These are phyloP conservation scores for Aspergillus sp. DNA, from an alignment of 2,329 filamentous ascomycete species.

Conservation along the genomic window DNA sequence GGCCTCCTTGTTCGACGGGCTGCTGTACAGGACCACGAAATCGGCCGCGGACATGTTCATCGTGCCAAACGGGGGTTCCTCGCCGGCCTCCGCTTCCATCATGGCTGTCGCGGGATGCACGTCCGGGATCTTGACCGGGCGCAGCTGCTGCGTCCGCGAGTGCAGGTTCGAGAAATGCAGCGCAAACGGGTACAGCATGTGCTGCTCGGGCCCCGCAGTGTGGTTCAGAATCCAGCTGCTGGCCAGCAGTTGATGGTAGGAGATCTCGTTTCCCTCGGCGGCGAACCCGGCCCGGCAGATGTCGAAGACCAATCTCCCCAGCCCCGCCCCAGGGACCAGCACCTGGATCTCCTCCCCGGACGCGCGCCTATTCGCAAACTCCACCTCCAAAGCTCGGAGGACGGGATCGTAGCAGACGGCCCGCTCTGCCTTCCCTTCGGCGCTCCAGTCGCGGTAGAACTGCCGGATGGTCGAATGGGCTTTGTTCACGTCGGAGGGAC, in stretches of 20 bases:
- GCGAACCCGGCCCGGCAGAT: conserved; percentile 63
- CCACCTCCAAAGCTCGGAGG: conserved; percentile 50
- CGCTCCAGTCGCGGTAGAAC: conserved; percentile 91
- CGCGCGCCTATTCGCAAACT: conserved; percentile 28
- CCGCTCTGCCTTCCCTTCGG: conserved; percentile 64
- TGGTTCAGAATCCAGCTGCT: conserved; percentile 52
- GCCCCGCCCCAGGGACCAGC: conserved; percentile 78
- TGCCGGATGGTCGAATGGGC: conserved; percentile 86
- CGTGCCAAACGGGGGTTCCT: conserved; percentile 42
- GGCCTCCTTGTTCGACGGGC: conserved; percentile 47
- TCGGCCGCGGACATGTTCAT: conserved; percentile 95
- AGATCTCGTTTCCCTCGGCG: conserved; percentile 88
- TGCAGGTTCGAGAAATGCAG: conserved; percentile 80
- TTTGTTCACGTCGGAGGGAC: conserved; percentile 71
- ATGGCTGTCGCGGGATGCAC: conserved; percentile 58
- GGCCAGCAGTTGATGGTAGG: conserved; percentile 89
- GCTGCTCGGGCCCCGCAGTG: conserved; percentile 51
- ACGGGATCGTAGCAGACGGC: conserved; percentile 69
- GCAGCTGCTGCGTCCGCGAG: conserved; percentile 64
- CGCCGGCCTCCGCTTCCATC: conserved; percentile 20
- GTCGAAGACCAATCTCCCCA: conserved; percentile 84
- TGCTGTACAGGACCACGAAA: conserved; percentile 76
- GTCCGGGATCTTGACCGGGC: conserved; percentile 67
- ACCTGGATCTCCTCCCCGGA: conserved; percentile 48
- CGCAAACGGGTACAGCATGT: conserved; percentile 75